Conservation (phyloP, 202 grass and related monocot genomes). For the Musa balbisiana region DNA sequence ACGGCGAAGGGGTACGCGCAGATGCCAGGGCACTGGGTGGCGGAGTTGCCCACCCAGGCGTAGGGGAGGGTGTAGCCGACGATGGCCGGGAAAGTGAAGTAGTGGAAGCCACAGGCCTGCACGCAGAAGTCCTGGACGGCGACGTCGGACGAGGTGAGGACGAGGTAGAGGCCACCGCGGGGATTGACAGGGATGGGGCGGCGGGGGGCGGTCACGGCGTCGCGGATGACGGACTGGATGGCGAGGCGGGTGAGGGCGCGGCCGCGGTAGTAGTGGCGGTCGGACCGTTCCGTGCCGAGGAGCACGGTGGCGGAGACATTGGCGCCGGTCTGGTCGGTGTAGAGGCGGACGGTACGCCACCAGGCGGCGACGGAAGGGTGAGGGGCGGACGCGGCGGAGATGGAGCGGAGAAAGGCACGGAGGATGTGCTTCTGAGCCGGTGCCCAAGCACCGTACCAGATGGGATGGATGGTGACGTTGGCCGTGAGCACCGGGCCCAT, state of each 20-base stretch:
- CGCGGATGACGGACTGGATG: constrained; percentile 60
- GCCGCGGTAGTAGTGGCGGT: constrained; percentile 55
- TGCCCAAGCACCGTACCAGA: constrained; percentile 81
- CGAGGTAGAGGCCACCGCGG: constrained; percentile 57
- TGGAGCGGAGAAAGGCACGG: constrained; percentile 72
- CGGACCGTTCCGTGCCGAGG: constrained; percentile 57
- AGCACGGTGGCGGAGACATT: constrained; percentile 51
- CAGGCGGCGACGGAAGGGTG: constrained; percentile 45
- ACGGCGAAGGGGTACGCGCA: constrained; percentile 89
- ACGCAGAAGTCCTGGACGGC: constrained; percentile 60
- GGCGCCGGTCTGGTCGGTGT: constrained; percentile 75
- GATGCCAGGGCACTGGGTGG: constrained; percentile 57
- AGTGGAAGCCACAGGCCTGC: constrained; percentile 79
- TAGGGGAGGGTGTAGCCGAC: constrained; percentile 88
- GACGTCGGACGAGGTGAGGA: constrained; percentile 69
- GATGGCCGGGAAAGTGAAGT: constrained; percentile 89
- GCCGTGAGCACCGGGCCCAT: constrained; percentile 80
- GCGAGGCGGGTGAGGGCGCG: constrained; percentile 39
- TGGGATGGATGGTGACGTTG: constrained; percentile 69
- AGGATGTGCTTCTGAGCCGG: constrained; percentile 58
- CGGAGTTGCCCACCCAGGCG: constrained; percentile 93
- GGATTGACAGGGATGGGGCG: constrained; percentile 58
- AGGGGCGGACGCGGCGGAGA: constrained; percentile 14
- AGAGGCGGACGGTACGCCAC: constrained; percentile 86
- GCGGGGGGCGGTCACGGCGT: constrained; percentile 53